A percentile compares a stretch with the other conserved stretches of the same genome.
Evolutionary conservation across 2,329 filamentous ascomycete genomes (phyloP).

Genomic region (Cryphonectria nitschkei): DNA sequence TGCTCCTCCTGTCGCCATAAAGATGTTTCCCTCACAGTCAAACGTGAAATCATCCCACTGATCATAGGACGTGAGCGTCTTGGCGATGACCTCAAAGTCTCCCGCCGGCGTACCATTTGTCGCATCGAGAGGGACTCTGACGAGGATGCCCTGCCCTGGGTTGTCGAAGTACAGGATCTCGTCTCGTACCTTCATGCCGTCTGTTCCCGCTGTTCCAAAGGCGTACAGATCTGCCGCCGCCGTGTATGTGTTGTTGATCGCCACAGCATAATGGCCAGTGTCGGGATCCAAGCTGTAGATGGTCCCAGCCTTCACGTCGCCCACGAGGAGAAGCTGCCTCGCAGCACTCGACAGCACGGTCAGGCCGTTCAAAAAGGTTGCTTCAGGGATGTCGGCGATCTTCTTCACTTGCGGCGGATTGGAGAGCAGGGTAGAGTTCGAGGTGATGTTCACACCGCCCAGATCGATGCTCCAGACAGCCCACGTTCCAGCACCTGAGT

Average conservation of each 20-base stretch:
- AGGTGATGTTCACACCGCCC: constrained; percentile 31
- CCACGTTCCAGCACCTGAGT: constrained; percentile 29
- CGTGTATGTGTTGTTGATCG: constrained; percentile 34
- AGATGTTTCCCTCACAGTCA: constrained; percentile 31
- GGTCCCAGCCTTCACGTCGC: constrained; percentile 32
- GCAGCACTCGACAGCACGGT: constrained; percentile 28
- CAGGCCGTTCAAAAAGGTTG: constrained; percentile 36
- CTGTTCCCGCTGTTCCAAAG: constrained; percentile 30
- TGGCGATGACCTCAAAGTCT: constrained; percentile 27
- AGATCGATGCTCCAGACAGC: constrained; percentile 34
- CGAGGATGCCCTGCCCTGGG: constrained; percentile 31
- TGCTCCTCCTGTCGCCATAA: constrained; percentile 31
- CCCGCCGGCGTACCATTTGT: constrained; percentile 28
- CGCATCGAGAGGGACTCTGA: constrained; percentile 30
- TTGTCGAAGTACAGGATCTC: constrained; percentile 36
- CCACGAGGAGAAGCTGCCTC: constrained; percentile 31
- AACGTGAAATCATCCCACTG: constrained; percentile 33
- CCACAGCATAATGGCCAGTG: constrained; percentile 32
- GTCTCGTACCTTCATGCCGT: constrained; percentile 35
- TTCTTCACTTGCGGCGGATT: constrained; percentile 30
- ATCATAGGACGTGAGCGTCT: constrained; percentile 16
- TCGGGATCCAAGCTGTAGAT: constrained; percentile 33
- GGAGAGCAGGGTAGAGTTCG: constrained; percentile 23
- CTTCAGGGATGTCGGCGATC: constrained; percentile 31
- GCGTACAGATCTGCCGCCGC: constrained; percentile 24